A percentile compares a stretch with the other conserved stretches of the same genome.
Evolutionary conservation across 345 rosid genomes (phyloP).

Genomic region (Boechera retrofracta): DNA sequence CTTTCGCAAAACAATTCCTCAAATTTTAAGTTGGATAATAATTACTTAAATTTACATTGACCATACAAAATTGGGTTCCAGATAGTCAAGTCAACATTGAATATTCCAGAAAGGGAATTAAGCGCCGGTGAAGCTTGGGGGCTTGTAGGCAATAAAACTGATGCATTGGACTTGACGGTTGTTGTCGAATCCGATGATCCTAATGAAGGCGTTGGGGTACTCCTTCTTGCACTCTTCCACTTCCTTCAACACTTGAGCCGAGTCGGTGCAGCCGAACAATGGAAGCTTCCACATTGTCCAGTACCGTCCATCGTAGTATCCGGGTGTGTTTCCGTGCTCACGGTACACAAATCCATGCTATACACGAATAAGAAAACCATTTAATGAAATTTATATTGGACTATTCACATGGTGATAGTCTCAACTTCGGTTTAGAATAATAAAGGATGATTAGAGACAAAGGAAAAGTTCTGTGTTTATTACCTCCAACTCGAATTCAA

Average conservation of each 20-base stretch:
- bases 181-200: conserved; percentile 51
- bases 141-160: conserved; percentile 50
- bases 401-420: background rate
- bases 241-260: conserved; percentile 49
- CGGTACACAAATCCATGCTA: conserved; percentile 51
- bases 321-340: conserved; percentile 44
- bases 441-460: background rate
- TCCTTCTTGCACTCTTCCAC: conserved; percentile 45
- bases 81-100: background rate
- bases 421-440: background rate
- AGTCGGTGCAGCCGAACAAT: conserved; percentile 48
- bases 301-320: conserved; percentile 50
- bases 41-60: background rate
- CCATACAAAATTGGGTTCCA: background rate
- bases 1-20: background rate
- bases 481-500: conserved; percentile 66
- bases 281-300: conserved; percentile 55
- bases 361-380: background rate
- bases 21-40: background rate
- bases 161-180: conserved; percentile 50
- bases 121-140: conserved; percentile 45
- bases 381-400: background rate
- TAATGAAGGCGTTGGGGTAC: conserved; percentile 45
- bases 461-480: background rate
- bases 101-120: conserved; percentile 7